Evolutionary conservation across 148 eudicot species (phyloP), one percentile per base, ranked within the genome.

Genomic region (Arbutus unedo): DNA sequence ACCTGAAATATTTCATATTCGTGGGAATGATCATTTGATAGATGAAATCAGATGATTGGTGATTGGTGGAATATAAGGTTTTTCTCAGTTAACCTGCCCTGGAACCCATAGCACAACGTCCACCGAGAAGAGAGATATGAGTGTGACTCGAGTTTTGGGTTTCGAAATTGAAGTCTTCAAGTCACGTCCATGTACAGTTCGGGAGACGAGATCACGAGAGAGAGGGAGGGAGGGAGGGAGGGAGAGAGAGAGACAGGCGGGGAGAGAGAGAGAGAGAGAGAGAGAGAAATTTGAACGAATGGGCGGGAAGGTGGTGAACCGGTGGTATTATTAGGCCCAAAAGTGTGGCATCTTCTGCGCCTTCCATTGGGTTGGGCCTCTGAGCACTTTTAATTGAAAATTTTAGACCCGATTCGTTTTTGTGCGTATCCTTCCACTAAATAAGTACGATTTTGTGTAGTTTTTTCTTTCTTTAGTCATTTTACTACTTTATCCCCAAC

Each of bases 231-330:
- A 76, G 55, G 50, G 79, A 76, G 43, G 14, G 15, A 68, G 43
- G 31, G 16, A 38, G 45, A 41, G 48, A 15, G 75, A 70, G 74
- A 50, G 54, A 50, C 1, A 50, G 54, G 10, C 8, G 10, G 54
- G 10, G 54, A 38, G 74, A 54, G 62, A 76, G 79, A 77, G 64
- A 54, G 66, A n/a, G n/a, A n/a, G n/a, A n/a, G 54, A 38, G 74
- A 54, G 62, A 76, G 79, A 77, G 64, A 54, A 49, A 77, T 77
- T 77, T 55, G 66, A 77, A 55, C 48, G 45, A 56, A 16, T 68
- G 74, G 47, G 74, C 47, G 74, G 74, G 74, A 31, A 41, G 74
- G 74, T 11, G 74, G 74, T 5, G 47, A 41, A 43, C 10, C 6
- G 21, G 47, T 70, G 48, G 18, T 44, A 71, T 3, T 21, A 62